phyloP scores from a whole-genome alignment of 2,329 filamentous ascomycete species.

The Sclerotinia spermophila region DNA sequence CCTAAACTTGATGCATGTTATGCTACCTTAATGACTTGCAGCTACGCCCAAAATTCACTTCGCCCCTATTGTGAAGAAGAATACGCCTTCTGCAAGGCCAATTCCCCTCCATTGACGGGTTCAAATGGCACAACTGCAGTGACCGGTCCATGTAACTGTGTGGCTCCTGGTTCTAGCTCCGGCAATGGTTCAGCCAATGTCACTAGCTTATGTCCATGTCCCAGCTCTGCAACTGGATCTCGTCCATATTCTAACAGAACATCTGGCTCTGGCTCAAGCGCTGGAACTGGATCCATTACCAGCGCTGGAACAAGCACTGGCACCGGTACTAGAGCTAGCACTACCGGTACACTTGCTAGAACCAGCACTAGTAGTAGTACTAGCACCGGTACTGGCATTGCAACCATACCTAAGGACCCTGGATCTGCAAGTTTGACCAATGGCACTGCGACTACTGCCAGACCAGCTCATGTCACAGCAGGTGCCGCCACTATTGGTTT shows the following conservation, averaged over 20 bases:
- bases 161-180: neutral
- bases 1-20: constrained; percentile 8
- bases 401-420: neutral
- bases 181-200: neutral
- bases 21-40: neutral
- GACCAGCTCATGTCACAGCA: constrained; percentile 14
- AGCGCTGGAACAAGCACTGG: too few species aligned
- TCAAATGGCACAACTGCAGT: neutral
- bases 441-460: neutral
- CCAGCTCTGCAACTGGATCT: neutral
- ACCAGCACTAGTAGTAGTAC: neutral
- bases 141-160: neutral
- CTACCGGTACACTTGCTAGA: too few species aligned
- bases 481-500: constrained; percentile 22
- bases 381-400: neutral
- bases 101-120: too few species aligned
- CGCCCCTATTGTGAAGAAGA: too few species aligned
- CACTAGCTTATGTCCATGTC: neutral
- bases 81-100: neutral
- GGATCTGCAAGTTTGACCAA: neutral
- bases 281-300: too few species aligned
- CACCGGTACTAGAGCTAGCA: too few species aligned
- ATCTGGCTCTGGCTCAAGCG: neutral
- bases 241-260: neutral
- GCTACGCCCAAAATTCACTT: neutral